These are phyloP conservation scores for Colletotrichum falcatum DNA, from an alignment of 2,329 filamentous ascomycete species.

Conservation along the genomic window DNA sequence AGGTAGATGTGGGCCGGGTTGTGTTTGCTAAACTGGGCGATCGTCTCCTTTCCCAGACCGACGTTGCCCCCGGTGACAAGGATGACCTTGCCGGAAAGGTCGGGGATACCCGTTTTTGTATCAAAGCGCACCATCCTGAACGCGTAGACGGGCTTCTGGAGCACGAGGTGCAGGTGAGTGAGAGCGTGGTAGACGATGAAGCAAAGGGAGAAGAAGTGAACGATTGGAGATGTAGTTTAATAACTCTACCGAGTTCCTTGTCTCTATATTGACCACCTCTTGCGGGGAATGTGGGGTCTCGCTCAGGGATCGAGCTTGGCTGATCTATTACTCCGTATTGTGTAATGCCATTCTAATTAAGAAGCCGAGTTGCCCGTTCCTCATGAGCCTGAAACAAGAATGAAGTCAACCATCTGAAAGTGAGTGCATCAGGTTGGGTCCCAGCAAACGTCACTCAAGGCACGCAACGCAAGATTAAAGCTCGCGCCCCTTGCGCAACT, in stretches of 20 bases:
- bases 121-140: conserved; percentile 30
- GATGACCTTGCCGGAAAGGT: conserved; percentile 47
- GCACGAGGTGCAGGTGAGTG: not conserved
- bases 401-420: no score
- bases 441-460: not conserved
- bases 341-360: not conserved
- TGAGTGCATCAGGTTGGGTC: no score
- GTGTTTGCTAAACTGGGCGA: conserved; percentile 37
- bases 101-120: conserved; percentile 33
- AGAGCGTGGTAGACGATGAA: not conserved
- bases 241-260: no score
- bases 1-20: conserved; percentile 40
- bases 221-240: conserved; percentile 11
- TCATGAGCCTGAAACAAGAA: not conserved
- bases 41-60: conserved; percentile 44
- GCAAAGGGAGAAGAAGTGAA: not conserved
- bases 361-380: no score
- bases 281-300: conserved; percentile 2
- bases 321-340: no score
- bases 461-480: not conserved
- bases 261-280: no score
- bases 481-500: not conserved
- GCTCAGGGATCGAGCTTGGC: not conserved
- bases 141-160: no score
- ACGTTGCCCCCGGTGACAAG: conserved; percentile 46